Evolutionary conservation across 2,329 filamentous ascomycete species (phyloP), one percentile per base, ranked within the genome.

Genomic region (Coniochaeta hoffmannii): DNA sequence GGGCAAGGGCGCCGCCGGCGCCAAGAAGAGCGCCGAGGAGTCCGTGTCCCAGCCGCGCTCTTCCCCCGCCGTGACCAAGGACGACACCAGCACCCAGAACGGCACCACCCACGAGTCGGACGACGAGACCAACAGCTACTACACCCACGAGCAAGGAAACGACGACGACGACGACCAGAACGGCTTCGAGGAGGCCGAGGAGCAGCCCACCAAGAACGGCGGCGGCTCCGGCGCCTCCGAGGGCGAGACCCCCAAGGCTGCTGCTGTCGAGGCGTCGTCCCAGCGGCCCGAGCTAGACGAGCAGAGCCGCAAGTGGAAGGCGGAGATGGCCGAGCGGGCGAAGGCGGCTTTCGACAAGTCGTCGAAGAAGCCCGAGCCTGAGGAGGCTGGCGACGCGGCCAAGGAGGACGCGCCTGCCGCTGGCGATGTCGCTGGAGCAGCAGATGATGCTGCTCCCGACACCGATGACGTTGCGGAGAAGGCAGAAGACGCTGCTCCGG

Each of bases 101-200:
- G 49, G 49, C 14, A 19, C 30, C 30, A 32, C 41, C 22, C 41
- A 11, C 19, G 41, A 46, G 41, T 46, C 41, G n/a, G 59, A 56
- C 50, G 59, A 60, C 31, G 68, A 66, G 28, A 51, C 26, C 28
- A 51, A 31, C 49, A 34, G 26, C 49, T 51, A 31, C 28, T 31
- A 51, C n/a, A 34, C 31, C 31, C 49, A 51, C n/a, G 49, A 51
- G 30, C 31, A 31, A 22, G 49, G 17, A n/a, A 41, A 41, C 51
- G 62, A 66, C 24, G 58, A 63, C 30, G 61, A 67, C 11, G 63
- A 63, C 19, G 63, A 63, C 51, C 61, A 65, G 38, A 52, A 51
- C 49, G 49, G 49, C 24, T 31, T 26, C 19, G 49, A 51, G 28
- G 49, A 51, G 28, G 49, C 49, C 28, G 24, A n/a, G 14, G 24